Conservation (phyloP, 805 yeast species). For the Ogataea trehalophila region DNA sequence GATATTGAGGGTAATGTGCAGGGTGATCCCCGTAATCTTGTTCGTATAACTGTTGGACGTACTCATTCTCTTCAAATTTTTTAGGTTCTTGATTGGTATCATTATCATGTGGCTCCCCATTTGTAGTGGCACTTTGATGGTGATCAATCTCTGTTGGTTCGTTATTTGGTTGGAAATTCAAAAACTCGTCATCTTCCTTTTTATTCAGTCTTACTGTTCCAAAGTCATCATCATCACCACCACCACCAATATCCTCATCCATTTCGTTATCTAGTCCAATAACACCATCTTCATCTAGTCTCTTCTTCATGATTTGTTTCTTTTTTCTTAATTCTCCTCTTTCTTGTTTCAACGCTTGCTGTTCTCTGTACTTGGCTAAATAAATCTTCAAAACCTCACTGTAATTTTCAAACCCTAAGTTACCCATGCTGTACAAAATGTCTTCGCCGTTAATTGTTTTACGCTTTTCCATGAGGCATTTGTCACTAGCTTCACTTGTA, state of each 20-base stretch:
- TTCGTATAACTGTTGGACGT: conserved; percentile 30
- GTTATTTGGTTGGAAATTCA: conserved; percentile 7
- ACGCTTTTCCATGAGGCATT: conserved; percentile 58
- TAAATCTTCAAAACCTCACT: conserved; percentile 65
- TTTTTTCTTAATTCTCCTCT: conserved; percentile 46
- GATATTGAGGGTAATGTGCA: conserved; percentile 27
- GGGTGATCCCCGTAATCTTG: conserved; percentile 26
- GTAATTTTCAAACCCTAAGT: conserved; percentile 65
- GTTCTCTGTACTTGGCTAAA: conserved; percentile 64
- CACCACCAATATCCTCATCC: conserved; percentile 1
- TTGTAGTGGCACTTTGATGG: not conserved
- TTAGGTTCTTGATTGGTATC: conserved; percentile 2
- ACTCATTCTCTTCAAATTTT: conserved; percentile 14
- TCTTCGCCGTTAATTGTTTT: conserved; percentile 72
- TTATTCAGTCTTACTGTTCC: not conserved
- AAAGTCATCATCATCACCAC: not conserved
- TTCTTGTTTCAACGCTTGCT: conserved; percentile 69
- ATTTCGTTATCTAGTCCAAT: conserved; percentile 4
- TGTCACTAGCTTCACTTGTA: conserved; percentile 62
- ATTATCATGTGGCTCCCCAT: not conserved
- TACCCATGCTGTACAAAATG: conserved; percentile 55
- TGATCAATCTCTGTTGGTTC: not conserved
- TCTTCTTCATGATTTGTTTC: conserved; percentile 8
- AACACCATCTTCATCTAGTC: not conserved
- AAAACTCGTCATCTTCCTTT: conserved; percentile 17